Conservation (phyloP, 2,329 filamentous ascomycete species). For the Trichoderma brevicompactum region DNA sequence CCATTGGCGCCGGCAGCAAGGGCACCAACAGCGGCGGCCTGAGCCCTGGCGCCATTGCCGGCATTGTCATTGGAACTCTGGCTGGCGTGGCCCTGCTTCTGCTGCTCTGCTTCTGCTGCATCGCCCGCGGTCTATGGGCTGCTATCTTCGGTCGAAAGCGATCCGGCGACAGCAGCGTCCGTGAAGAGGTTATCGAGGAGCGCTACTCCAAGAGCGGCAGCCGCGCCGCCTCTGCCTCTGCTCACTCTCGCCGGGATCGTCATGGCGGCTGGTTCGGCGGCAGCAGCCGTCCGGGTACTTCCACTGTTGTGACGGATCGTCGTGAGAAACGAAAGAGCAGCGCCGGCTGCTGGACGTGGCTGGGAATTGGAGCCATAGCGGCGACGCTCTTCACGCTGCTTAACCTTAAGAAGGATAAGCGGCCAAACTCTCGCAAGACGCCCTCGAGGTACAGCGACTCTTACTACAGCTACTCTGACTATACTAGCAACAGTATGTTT, state of each 20-base stretch:
- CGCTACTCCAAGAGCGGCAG: constrained; percentile 56
- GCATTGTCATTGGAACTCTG: constrained; percentile 77
- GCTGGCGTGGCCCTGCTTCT: constrained; percentile 68
- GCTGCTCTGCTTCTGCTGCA: constrained; percentile 76
- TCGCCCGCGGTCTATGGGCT: constrained; percentile 65
- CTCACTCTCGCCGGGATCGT: constrained; percentile 55
- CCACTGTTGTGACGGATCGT: constrained; percentile 46
- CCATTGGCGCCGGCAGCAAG: constrained; percentile 45
- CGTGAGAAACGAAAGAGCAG: constrained; percentile 56
- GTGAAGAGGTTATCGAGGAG: constrained; percentile 67
- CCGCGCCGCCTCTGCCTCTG: constrained; percentile 47
- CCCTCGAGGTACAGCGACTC: constrained; percentile 56
- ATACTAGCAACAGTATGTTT: constrained; percentile 45
- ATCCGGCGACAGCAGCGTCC: constrained; percentile 39
- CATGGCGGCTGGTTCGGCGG: constrained; percentile 62
- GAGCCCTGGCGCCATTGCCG: constrained; percentile 75
- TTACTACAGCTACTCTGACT: constrained; percentile 58
- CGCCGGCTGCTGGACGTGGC: constrained; percentile 55
- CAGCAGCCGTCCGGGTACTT: constrained; percentile 52
- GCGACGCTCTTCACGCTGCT: constrained; percentile 59
- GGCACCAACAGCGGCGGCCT: constrained; percentile 52
- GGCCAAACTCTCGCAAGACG: constrained; percentile 46
- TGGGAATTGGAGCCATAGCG: constrained; percentile 57
- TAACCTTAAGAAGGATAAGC: constrained; percentile 58
- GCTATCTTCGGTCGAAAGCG: constrained; percentile 64